Base-by-base conservation (phyloP, 1,139 yeast genomes). In the Magnusiomyces clavatus region DNA sequence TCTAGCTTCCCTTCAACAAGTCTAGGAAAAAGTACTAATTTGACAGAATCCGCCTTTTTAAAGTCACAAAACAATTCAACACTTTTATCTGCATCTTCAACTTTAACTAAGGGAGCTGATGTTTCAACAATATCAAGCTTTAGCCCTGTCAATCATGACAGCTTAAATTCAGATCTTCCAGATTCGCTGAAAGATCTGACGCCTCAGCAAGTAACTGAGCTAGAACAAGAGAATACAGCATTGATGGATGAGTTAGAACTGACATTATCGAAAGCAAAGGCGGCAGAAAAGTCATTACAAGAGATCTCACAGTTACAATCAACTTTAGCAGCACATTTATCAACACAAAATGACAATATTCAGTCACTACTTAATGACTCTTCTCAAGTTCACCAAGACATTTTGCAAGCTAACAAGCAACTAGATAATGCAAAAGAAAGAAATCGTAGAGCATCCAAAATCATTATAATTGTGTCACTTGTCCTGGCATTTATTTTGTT, bases 301-400 rank as follows among this genome's bases (percentile, higher is more conserved):
- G 97, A 89, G 63, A 85, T 92, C 49, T 78, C 92, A 1, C 80
- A 82, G 52, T 69, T 92, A 57, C 95, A 89, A 62, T 76, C 83
- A 36, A 95, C 88, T 61, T 73, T 92, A 55, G 77, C 89, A 3
- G 73, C 83, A 49, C 95, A 90, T 63, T 71, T 92, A 50, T 81
- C 82, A 38, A 69, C 80, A 0, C 98, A 92, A 67, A 81, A 86
- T 3, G 85, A 83, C 50, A 83, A 81, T 64, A 86, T 92, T 40
- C 76, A 78, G 53, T 73, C 75, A 43, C 72, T 92, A 56, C 69
- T 83, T 53, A 86, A 83, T 53, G 84, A 83, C 56, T 94, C 87
- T 55, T 82, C 81, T 54, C 80, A 80, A 57, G 81, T 89, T 1
- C 80, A 83, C 51, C 61, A 77, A 4, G 90, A 90, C 60, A 81